Evolutionary conservation across 192 early-diverging fungal genomes (phyloP).

Genomic region (Haplosporangium gracile): DNA sequence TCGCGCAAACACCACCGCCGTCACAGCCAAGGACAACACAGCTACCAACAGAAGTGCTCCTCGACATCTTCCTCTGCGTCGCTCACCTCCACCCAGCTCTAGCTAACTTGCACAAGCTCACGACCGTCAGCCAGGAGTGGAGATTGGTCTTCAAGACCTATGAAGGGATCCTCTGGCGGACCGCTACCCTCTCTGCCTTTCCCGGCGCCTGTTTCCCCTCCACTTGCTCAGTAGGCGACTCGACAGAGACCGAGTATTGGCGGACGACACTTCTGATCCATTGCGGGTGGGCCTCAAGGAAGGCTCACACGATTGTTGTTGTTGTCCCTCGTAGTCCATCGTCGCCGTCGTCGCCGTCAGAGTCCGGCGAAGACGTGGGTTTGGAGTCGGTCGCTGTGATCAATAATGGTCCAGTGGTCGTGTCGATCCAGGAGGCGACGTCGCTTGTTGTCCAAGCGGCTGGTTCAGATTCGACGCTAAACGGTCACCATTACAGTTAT

Average conservation of each 20-base stretch:
- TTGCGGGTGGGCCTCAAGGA: background rate
- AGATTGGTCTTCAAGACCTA: background rate
- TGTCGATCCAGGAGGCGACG: background rate
- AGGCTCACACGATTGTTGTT: background rate
- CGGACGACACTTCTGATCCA: conserved; percentile 13
- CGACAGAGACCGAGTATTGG: conserved; percentile 4
- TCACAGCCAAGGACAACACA: no score
- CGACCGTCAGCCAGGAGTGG: conserved; percentile 22
- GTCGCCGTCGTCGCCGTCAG: background rate
- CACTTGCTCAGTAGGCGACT: no score
- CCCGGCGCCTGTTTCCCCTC: background rate
- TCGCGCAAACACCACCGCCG: no score
- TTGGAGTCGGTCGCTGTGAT: background rate
- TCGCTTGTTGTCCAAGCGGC: background rate
- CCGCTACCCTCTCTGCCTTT: conserved; percentile 14
- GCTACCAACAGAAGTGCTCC: conserved; percentile 36
- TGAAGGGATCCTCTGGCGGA: conserved; percentile 20
- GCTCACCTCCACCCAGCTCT: conserved; percentile 16
- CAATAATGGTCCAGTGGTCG: background rate
- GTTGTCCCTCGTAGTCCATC: conserved; percentile 2
- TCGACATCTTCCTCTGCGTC: conserved; percentile 20
- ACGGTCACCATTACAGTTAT: background rate
- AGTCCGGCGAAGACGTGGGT: no score
- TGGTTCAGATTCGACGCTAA: background rate
- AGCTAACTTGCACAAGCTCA: background rate